Evolutionary conservation across 1,284 basidiomycete genomes (phyloP).

Genomic region (Ustilago shanxiensis): DNA sequence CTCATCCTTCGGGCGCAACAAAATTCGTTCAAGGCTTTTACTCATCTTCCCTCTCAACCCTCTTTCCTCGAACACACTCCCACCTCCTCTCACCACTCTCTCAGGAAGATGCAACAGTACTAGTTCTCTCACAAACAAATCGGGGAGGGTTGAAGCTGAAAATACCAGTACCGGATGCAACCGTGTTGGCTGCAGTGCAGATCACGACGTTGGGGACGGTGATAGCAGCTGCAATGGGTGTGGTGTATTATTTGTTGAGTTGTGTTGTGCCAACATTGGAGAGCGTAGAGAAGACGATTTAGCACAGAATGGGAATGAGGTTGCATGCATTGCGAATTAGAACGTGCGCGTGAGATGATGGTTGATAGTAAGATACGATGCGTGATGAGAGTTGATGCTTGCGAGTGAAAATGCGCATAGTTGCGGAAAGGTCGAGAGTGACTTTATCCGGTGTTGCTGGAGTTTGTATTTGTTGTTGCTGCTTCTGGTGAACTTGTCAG

Average conservation of each 20-base stretch:
- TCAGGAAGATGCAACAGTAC: background rate
- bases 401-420: too few species aligned
- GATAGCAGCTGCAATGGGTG: background rate
- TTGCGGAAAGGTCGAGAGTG: background rate
- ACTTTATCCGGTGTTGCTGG: background rate
- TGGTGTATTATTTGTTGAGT: conserved; percentile 11
- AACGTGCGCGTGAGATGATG: background rate
- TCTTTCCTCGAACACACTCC: conserved; percentile 24
- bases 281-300: conserved; percentile 12
- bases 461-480: too few species aligned
- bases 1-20: background rate
- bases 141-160: background rate
- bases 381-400: too few species aligned
- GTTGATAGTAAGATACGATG: too few species aligned
- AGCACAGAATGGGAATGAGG: background rate
- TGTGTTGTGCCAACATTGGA: conserved; percentile 17
- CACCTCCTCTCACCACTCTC: conserved; percentile 17
- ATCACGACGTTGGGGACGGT: conserved; percentile 15
- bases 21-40: conserved; percentile 16
- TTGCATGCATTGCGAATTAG: too few species aligned
- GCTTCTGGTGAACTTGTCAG: background rate
- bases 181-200: conserved; percentile 9
- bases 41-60: background rate
- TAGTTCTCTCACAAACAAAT: background rate
- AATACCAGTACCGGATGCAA: conserved; percentile 8